phyloP scores from a whole-genome alignment of 169 alveolate species.

The Plasmodium knowlesi region DNA sequence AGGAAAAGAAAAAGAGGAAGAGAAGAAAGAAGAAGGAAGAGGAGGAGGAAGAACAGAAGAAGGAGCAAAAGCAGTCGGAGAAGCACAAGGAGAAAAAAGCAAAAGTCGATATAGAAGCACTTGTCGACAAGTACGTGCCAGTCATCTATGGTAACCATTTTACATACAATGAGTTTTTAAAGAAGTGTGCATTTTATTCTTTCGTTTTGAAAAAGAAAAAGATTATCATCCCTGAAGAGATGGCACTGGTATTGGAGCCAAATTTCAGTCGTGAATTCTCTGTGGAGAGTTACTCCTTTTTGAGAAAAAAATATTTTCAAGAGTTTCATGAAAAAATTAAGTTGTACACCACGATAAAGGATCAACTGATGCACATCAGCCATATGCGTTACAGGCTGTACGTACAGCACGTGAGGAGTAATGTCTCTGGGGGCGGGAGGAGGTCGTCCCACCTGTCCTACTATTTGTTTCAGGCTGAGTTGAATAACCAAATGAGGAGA shows the following conservation, averaged over 20 bases:
- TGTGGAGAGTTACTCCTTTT: constrained; percentile 13
- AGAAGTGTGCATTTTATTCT: constrained; percentile 25
- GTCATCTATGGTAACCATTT: constrained; percentile 43
- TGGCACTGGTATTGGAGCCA: constrained; percentile 15
- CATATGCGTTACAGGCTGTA: constrained; percentile 34
- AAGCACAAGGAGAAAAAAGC: neutral
- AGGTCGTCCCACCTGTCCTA: constrained; percentile 14
- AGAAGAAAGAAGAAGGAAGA: neutral
- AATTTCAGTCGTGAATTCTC: constrained; percentile 6
- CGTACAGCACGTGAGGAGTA: neutral
- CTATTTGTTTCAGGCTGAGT: constrained; percentile 19
- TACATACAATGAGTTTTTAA: constrained; percentile 15
- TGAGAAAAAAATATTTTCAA: constrained; percentile 4
- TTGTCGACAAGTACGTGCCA: constrained; percentile 6
- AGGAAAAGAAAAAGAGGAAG: too few species aligned
- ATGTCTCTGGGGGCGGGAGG: neutral
- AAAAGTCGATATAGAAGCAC: neutral
- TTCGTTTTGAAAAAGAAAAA: constrained; percentile 28
- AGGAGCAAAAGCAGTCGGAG: neutral
- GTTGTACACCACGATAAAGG: constrained; percentile 17
- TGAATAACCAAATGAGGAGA: constrained; percentile 15
- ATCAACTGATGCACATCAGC: constrained; percentile 19
- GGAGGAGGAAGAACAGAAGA: neutral
- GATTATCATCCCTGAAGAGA: constrained; percentile 30
- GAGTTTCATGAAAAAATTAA: neutral